Evolutionary conservation across 805 yeast species (phyloP), one percentile per base, ranked within the genome.

Genomic region (Candida adriatica): DNA sequence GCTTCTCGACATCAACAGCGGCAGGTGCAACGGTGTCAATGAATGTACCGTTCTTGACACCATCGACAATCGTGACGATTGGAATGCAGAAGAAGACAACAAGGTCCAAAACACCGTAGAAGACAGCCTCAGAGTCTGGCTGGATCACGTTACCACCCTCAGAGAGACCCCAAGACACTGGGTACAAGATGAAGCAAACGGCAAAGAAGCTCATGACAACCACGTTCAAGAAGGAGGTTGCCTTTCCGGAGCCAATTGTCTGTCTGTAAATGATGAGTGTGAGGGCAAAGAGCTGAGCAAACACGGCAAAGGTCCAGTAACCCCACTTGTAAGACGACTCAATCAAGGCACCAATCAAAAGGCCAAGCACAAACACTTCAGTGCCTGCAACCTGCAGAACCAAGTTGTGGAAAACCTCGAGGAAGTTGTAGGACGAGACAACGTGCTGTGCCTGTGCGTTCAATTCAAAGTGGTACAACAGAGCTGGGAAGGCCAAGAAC

Each of bases 291-390:
- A 71, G 39, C 54, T 64, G 58, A 22, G 66, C 64, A 37, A 55
- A 54, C 24, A 61, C 61, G 18, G 70, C 75, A 51, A 77, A 71
- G 6, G 71, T 65, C 55, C 70, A 77, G 61, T 72, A 76, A 51
- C 84, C 85, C 82, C 82, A 77, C 53, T 73, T 77, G 56, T 77
- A 77, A 26, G 72, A 56, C 7, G 79, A 65, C 20, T 51, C 41
- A 37, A 77, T 70, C 41, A 77, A 58, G 14, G 70, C 38, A 46
- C 81, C 83, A 48, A 77, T 66, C 51, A 77, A 63, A 25, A 72
- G 59, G 26, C 73, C 66, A 31, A 77, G 59, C 24, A 75, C 73
- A 48, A 62, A 68, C 14, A 69, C 62, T 48, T 62, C 72, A 27
- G 60, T 53, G n/a, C 66, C 56, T 18, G 63, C 45, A n/a, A 64